Percentiles rank a stretch among this genome's conserved stretches.
Evolutionary conservation across 192 early-diverging fungal species (phyloP).

Genomic region (Umbelopsis ramanniana): DNA sequence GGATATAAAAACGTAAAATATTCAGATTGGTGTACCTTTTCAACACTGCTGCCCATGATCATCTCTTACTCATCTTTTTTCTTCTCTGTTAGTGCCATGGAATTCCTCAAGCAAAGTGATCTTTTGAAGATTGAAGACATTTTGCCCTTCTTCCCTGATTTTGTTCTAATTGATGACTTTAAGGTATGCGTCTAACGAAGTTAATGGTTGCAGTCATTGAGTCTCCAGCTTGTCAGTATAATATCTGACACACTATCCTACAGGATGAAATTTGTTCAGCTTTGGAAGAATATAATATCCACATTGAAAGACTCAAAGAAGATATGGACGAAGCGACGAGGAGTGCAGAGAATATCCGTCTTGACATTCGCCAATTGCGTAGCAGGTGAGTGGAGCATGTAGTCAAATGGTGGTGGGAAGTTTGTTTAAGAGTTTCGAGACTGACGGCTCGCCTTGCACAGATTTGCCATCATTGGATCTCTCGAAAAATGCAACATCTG

Average conservation of each 20-base stretch:
- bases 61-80: slow-evolving; percentile 1
- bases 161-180: slow-evolving; percentile 96
- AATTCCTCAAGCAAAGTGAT: slow-evolving; percentile 79
- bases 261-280: slow-evolving; percentile 88
- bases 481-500: slow-evolving; percentile 84
- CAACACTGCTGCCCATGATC: neutral
- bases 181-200: slow-evolving; percentile 52
- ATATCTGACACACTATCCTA: neutral
- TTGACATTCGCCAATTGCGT: slow-evolving; percentile 86
- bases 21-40: neutral
- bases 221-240: too few relatives aligned
- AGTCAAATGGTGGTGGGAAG: slow-evolving; percentile 21
- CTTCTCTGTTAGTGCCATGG: slow-evolving; percentile 68
- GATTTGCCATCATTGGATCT: slow-evolving; percentile 68
- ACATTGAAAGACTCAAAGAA: slow-evolving; percentile 84
- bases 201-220: neutral
- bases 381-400: slow-evolving; percentile 63
- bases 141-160: slow-evolving; percentile 96
- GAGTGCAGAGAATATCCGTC: slow-evolving; percentile 89
- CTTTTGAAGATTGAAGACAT: slow-evolving; percentile 94
- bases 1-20: slow-evolving; percentile 80
- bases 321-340: slow-evolving; percentile 97
- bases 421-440: too few relatives aligned
- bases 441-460: slow-evolving; percentile 5
- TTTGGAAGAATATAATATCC: slow-evolving; percentile 89